Percentiles rank a stretch among this genome's conserved stretches.
These are phyloP conservation scores for Xerocomellus chrysenteron DNA, from an alignment of 768 basidiomycete genomes.

Conservation along the genomic window DNA sequence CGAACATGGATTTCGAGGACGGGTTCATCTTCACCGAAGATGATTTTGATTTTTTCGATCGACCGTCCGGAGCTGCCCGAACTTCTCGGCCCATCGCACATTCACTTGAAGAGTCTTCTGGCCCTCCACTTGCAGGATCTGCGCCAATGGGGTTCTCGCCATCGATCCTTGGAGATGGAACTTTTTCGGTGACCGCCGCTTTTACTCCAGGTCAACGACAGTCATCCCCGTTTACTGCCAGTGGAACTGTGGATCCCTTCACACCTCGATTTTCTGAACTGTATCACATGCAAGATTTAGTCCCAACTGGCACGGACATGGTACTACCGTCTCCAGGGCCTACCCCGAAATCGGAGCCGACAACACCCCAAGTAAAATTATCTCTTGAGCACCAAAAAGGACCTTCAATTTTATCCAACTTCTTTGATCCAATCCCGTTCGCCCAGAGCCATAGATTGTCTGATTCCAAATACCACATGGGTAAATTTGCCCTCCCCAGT, in stretches of 20 bases:
- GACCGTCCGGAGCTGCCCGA: slow-evolving; percentile 39
- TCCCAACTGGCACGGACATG: slow-evolving; percentile 39
- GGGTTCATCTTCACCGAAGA: slow-evolving; percentile 71
- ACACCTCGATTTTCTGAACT: slow-evolving; percentile 23
- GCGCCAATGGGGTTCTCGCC: slow-evolving; percentile 37
- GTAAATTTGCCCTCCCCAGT: slow-evolving; percentile 72
- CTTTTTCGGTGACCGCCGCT: slow-evolving; percentile 22
- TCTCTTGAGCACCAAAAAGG: slow-evolving; percentile 28
- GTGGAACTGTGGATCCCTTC: slow-evolving; percentile 20
- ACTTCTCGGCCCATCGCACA: slow-evolving; percentile 16
- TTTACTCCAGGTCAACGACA: slow-evolving; percentile 31
- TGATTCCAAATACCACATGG: slow-evolving; percentile 72
- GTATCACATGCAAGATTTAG: slow-evolving; percentile 27
- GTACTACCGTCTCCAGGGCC: slow-evolving; percentile 52
- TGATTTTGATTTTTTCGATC: slow-evolving; percentile 87
- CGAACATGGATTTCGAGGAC: slow-evolving; percentile 53
- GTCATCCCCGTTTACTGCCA: slow-evolving; percentile 30
- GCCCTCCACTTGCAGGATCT: slow-evolving; percentile 34
- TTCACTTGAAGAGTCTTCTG: slow-evolving; percentile 20
- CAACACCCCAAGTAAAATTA: slow-evolving; percentile 55
- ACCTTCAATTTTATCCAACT: slow-evolving; percentile 21
- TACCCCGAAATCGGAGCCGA: slow-evolving; percentile 49
- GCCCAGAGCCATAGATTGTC: slow-evolving; percentile 56
- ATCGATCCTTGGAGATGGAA: slow-evolving; percentile 28
- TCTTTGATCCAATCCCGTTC: slow-evolving; percentile 78